Evolutionary conservation across 352 stramenopile species (phyloP), one percentile per base, ranked within the genome.

Genomic region (Phytopythium ostracodes): DNA sequence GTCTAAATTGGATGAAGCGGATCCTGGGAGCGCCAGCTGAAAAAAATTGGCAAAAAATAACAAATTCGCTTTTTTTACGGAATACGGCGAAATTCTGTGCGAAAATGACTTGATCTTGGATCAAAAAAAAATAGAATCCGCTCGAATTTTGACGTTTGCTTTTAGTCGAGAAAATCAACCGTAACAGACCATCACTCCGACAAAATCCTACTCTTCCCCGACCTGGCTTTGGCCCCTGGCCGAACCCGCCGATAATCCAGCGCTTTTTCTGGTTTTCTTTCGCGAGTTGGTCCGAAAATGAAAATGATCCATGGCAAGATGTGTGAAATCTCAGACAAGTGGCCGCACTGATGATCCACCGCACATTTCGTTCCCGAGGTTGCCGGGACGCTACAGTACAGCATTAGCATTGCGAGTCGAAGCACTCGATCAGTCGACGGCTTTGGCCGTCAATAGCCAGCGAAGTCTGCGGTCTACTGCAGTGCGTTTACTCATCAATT

Each of bases 151-250:
- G 38, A 17, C 7, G n/a, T 31, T 15, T 17, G 6, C 7, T 24
- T 18, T 50, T 50, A 50, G 43, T 50, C 43, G 43, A 50, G 43
- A 50, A 50, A 50, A 50, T 50, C 42, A 47, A 47, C 42, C 42
- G 5, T 0, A 47, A 10, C 0, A 27, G 43, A 50, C 43, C 43
- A 29, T 29, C 43, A 50, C 43, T 50, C 43, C 29, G 1, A 0
- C 9, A 50, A n/a, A 50, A 27, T 31, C 43, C 43, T 4, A 47
- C 42, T 0, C 42, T 22, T 47, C 20, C 18, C 42, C 20, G 18
- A n/a, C 20, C 40, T 14, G 40, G 40, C 40, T 47, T 47, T 47
- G 40, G 17, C 9, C n/a, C n/a, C 40, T 24, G 20, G 6, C 9
- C 40, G 11, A 47, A 43, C 38, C 38, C 38, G 38, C 4, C 17